phyloP scores from a whole-genome alignment of 768 basidiomycete species.

The Amanita pseudoporphyria region DNA sequence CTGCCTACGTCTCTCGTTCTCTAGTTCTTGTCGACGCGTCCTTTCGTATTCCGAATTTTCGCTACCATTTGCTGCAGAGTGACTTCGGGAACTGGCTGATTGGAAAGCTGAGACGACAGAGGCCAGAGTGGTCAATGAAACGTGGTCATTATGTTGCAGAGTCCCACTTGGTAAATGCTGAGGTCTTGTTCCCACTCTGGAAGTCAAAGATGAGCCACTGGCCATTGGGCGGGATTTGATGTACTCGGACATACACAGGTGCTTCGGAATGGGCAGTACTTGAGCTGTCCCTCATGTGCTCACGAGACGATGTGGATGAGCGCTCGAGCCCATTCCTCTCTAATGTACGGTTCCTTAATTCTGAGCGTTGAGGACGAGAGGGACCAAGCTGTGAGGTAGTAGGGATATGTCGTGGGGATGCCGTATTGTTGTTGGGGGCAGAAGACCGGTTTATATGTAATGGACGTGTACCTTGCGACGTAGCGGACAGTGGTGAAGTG shows the following conservation, averaged over 20 bases:
- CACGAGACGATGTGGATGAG: constrained; percentile 35
- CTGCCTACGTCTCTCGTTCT: constrained; percentile 57
- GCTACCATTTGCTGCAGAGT: constrained; percentile 40
- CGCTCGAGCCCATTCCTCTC: constrained; percentile 46
- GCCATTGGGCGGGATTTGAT: constrained; percentile 1
- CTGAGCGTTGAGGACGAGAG: constrained; percentile 59
- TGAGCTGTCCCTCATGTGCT: constrained; percentile 39
- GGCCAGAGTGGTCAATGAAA: constrained; percentile 39
- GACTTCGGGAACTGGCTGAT: constrained; percentile 48
- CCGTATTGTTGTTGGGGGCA: constrained; percentile 39
- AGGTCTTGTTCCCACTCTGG: constrained; percentile 12
- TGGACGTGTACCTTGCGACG: constrained; percentile 35
- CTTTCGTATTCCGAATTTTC: constrained; percentile 47
- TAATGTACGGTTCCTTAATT: constrained; percentile 44
- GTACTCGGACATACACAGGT: constrained; percentile 16
- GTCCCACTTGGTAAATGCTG: constrained; percentile 23
- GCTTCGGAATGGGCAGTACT: constrained; percentile 39
- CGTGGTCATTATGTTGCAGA: constrained; percentile 23
- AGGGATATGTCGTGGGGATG: constrained; percentile 26
- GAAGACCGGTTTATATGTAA: constrained; percentile 51
- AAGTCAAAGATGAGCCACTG: not conserved
- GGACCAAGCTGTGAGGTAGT: constrained; percentile 41
- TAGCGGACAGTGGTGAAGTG: constrained; percentile 26
- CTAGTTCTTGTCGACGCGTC: constrained; percentile 50
- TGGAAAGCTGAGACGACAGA: constrained; percentile 65